phyloP scores from a whole-genome alignment of 176 grass and related monocot species.

The Elaeis guineensis region DNA sequence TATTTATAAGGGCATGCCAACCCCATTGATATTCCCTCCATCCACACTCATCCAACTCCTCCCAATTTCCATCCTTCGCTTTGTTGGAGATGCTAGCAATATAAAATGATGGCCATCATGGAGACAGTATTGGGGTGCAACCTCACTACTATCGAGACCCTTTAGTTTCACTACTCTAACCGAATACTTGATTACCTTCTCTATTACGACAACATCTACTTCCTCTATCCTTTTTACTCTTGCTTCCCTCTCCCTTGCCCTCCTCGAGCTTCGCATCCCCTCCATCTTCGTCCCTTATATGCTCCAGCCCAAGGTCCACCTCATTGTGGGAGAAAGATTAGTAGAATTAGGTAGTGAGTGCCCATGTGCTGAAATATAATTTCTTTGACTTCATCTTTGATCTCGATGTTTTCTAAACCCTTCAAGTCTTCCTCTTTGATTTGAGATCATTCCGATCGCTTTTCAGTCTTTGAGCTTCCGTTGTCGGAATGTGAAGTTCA shows the following conservation, averaged over 20 bases:
- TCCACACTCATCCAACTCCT: not conserved
- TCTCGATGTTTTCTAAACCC: too few relatives aligned
- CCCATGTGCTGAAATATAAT: too few relatives aligned
- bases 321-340: too few relatives aligned
- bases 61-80: too few relatives aligned
- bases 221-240: conserved; percentile 61
- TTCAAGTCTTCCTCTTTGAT: too few relatives aligned
- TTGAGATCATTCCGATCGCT: too few relatives aligned
- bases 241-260: conserved; percentile 58
- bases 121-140: conserved; percentile 60
- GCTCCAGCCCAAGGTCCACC: conserved; percentile 11
- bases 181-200: conserved; percentile 53
- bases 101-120: conserved; percentile 45
- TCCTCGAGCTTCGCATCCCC: conserved; percentile 58
- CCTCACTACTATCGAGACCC: conserved; percentile 34
- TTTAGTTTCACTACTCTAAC: conserved; percentile 58
- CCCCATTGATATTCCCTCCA: too few relatives aligned
- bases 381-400: too few relatives aligned
- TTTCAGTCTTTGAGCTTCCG: too few relatives aligned
- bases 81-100: conserved; percentile 43
- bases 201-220: conserved; percentile 64
- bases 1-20: too few relatives aligned
- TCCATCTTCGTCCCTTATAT: conserved; percentile 43
- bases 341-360: too few relatives aligned
- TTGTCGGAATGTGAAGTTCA: too few relatives aligned